These are phyloP conservation scores for Pestalotiopsis sp. DNA, from an alignment of 2,329 filamentous ascomycete genomes.

Conservation along the genomic window DNA sequence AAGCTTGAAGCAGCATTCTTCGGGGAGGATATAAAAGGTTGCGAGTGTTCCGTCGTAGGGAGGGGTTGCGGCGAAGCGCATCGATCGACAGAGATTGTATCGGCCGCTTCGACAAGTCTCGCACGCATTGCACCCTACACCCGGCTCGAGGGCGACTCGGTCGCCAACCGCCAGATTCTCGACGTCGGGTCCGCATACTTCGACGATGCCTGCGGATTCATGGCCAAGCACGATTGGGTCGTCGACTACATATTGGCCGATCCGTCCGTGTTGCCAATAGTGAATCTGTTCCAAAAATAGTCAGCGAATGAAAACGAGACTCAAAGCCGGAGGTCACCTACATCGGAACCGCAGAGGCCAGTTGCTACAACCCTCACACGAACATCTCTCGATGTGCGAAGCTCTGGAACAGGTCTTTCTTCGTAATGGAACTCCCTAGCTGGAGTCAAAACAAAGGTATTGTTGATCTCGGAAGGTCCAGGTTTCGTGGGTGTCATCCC, in stretches of 20 bases:
- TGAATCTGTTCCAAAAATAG: conserved; percentile 37
- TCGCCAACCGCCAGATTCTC: conserved; percentile 71
- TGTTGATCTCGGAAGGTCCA: not conserved
- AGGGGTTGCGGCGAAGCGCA: conserved; percentile 91
- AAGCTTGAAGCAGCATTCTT: conserved; percentile 92
- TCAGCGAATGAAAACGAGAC: no score
- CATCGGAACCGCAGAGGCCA: conserved; percentile 86
- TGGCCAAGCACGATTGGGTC: conserved; percentile 78
- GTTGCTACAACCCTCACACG: conserved; percentile 42
- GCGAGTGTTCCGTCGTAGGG: conserved; percentile 88
- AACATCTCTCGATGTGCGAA: not conserved
- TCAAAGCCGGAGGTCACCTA: conserved; percentile 30
- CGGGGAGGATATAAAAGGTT: conserved; percentile 80
- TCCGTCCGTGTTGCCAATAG: conserved; percentile 86
- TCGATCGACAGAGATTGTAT: conserved; percentile 88
- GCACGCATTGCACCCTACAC: conserved; percentile 83
- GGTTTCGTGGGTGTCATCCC: not conserved
- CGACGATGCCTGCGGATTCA: conserved; percentile 76
- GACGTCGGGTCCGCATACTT: conserved; percentile 68
- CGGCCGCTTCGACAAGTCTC: conserved; percentile 75
- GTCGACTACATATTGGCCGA: conserved; percentile 82
- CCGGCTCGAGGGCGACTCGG: conserved; percentile 90
- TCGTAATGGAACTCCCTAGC: not conserved
- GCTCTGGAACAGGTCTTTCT: not conserved
- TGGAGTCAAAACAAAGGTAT: not conserved